Evolutionary conservation across 495 filamentous ascomycete genomes (phyloP), one percentile per base, ranked within the genome.

Genomic region (Alectoria sarmentosa): DNA sequence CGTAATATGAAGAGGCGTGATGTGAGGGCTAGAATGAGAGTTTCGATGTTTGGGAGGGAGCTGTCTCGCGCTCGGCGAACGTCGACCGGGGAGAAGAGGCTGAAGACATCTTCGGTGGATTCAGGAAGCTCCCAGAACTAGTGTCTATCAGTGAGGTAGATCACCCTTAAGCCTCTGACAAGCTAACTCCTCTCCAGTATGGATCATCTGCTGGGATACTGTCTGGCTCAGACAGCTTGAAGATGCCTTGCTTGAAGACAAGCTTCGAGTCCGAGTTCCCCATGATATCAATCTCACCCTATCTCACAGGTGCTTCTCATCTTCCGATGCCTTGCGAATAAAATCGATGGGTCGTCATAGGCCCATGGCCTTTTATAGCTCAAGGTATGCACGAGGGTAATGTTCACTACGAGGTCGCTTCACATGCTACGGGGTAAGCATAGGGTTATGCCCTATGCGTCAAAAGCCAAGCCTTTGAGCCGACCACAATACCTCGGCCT

Each of bases 61-160:
- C 85, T 83, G 74, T 98, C 94, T 69, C 93, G 84, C 42, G 91
- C 92, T 67, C 92, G 86, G 62, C 95, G 89, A 62, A 99, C 92
- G 76, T 99, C 94, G 41, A 89, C 85, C 14, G 92, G 88, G 56
- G 92, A 91, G 76, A 98, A 99, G 61, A 99, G 85, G 67, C 90
- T 95, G 80, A 98, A 98, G 71, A 98, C 87, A 78, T 99, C 94
- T 67, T 98, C 94, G 42, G 90, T 83, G 19, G 91, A 92, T 76
- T 98, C 95, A 67, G 95, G 94, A 30, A 99, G 88, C 76, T 97
- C 90, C 91, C 93, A 97, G 78, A 97, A 99, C 92, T 96, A 70
- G 15, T 56, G 46, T 63, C 42, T 62, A 60, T 72, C 37, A 74
- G 62, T 57, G 37, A 65, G 42, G 65, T 54, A 57, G 39, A 63